These are phyloP conservation scores for Chlamydomonas sphaeroides DNA, from an alignment of 139 green algal species.

Conservation along the genomic window DNA sequence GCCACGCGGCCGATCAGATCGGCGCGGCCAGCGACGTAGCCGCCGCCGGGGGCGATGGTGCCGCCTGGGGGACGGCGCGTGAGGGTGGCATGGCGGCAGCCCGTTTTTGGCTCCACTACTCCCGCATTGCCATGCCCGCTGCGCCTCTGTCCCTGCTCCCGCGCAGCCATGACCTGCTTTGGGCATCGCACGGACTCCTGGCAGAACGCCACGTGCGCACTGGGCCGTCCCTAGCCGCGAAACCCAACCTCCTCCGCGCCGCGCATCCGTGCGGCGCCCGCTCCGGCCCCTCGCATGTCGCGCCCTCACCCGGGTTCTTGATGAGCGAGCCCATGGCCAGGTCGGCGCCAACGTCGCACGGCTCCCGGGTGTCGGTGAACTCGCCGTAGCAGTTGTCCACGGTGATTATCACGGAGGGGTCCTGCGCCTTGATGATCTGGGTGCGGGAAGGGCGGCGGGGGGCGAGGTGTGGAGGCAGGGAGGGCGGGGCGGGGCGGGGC, in stretches of 20 bases:
- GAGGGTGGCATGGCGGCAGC: too few relatives aligned
- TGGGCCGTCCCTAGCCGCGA: too few relatives aligned
- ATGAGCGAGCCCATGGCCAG: constrained; percentile 94
- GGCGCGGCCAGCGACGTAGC: constrained; percentile 90
- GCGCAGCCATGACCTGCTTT: too few relatives aligned
- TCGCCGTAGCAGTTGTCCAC: constrained; percentile 99
- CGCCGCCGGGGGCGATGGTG: constrained; percentile 88
- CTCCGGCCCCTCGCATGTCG: too few relatives aligned
- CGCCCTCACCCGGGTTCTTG: constrained; percentile 82
- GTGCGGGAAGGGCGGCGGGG: not conserved
- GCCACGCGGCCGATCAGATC: constrained; percentile 78
- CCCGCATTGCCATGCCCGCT: too few relatives aligned
- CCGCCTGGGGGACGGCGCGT: constrained; percentile 67
- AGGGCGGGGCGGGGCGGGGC: not conserved
- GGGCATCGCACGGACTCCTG: too few relatives aligned
- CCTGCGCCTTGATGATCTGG: constrained; percentile 72
- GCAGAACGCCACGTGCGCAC: too few relatives aligned
- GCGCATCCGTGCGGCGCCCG: too few relatives aligned
- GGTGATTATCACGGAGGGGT: constrained; percentile 77
- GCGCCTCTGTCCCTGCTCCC: too few relatives aligned
- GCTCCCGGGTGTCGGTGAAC: constrained; percentile 92
- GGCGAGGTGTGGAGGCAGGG: not conserved
- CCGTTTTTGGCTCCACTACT: too few relatives aligned
- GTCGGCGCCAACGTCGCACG: constrained; percentile 89
- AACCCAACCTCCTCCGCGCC: too few relatives aligned